A percentile compares a stretch with the other conserved stretches of the same genome.
Evolutionary conservation across 441 rosid species (phyloP).

Genomic region (Omphalea diandra): DNA sequence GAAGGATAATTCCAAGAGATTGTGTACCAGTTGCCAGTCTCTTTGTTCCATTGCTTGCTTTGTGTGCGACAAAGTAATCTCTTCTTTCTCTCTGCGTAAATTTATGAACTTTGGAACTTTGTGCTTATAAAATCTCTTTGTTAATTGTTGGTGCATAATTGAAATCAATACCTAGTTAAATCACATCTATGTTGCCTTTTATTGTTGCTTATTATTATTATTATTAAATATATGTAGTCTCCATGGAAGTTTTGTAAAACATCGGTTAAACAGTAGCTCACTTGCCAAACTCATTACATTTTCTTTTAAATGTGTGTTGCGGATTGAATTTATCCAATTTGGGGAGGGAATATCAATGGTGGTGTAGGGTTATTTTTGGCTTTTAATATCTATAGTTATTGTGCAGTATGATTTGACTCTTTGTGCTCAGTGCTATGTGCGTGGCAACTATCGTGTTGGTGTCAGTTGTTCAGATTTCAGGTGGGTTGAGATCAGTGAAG

Average conservation of each 20-base stretch:
- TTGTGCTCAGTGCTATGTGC: constrained; percentile 95
- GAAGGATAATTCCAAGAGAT: constrained; percentile 50
- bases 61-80: constrained; percentile 69
- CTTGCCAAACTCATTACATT: neutral
- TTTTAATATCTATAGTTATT: constrained; percentile 1
- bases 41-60: constrained; percentile 87
- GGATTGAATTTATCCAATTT: neutral
- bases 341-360: neutral
- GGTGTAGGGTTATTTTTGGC: neutral
- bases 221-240: neutral
- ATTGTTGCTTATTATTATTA: neutral
- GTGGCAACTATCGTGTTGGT: constrained; percentile 80
- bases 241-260: neutral
- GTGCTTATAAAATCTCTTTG: neutral
- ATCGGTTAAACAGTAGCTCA: neutral
- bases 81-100: neutral
- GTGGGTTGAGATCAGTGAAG: constrained; percentile 83
- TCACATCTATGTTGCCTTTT: neutral
- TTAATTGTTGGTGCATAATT: too few relatives aligned
- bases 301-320: neutral
- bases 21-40: constrained; percentile 79
- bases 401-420: constrained; percentile 80
- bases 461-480: constrained; percentile 79
- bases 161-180: neutral
- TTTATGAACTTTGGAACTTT: neutral